Evolutionary conservation across 1,284 basidiomycete species (phyloP), one percentile per base, ranked within the genome.

Genomic region (Hemileia vastatrix): DNA sequence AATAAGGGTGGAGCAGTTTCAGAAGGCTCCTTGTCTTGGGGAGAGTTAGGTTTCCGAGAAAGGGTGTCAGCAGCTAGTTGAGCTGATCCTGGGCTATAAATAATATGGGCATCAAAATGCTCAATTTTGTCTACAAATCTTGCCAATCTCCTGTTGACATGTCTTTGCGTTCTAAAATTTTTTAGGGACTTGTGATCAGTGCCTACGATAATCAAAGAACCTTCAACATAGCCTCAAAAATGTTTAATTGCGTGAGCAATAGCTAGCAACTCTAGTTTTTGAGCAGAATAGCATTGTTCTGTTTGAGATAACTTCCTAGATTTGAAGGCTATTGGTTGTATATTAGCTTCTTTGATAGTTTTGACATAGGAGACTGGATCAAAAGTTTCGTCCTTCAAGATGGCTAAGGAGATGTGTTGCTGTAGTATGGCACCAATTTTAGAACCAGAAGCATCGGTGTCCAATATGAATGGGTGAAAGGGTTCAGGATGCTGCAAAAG

Each of bases 351-450:
- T 15, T 57, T 57, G 13, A 57, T 18, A n/a, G 11, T 48, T 6
- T 57, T 57, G 5, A 15, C 13, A 45, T 48, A 57, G 1, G 6
- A 5, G 15, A 56, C 47, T 6, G 4, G 13, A 8, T 45, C 44
- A n/a, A 45, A 45, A 8, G n/a, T 45, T 45, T 23, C 8, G 11
- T n/a, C 15, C 9, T 45, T 45, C 5, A 21, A 21, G 9, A 45
- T 21, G 2, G 21, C n/a, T 3, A n/a, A 18, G 11, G 5, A n/a
- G 15, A 44, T 9, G 19, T 57, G n/a, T 57, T 57, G 55, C 48
- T 57, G 55, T 11, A 57, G 24, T 3, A 57, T 27, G 4, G 56
- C 56, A 6, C 56, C 56, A 36, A 57, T 57, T 15, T 48, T 57
- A 3, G 44, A 32, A 2, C 56, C 45, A 1, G 47, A 57, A 1